Evolutionary conservation across 2,329 filamentous ascomycete genomes (phyloP).

Genomic region (Calonectria pseudoturangicola): DNA sequence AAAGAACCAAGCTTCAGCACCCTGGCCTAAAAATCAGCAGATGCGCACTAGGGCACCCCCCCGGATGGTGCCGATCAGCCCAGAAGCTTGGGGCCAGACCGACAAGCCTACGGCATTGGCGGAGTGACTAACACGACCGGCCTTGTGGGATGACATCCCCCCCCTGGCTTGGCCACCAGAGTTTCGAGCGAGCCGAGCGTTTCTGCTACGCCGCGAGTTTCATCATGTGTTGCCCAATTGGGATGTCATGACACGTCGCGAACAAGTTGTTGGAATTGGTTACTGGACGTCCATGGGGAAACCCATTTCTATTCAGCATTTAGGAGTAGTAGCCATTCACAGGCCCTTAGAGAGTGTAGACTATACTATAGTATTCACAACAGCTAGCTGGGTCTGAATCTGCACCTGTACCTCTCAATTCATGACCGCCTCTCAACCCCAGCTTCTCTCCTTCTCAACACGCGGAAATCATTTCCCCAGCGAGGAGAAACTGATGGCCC

Average conservation of each 20-base stretch:
- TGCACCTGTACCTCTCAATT: too few species aligned
- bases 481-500: not conserved
- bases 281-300: too few species aligned
- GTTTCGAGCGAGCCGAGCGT: slow-evolving; percentile 3
- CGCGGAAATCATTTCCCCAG: slow-evolving; percentile 5
- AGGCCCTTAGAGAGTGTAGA: too few species aligned
- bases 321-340: too few species aligned
- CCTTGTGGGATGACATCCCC: not conserved
- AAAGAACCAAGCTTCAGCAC: not conserved
- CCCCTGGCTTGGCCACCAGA: not conserved
- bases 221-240: slow-evolving; percentile 15
- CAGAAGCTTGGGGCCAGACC: slow-evolving; percentile 27
- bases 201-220: slow-evolving; percentile 8
- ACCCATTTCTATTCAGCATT: too few species aligned
- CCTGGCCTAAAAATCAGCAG: slow-evolving; percentile 34
- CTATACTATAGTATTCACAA: too few species aligned
- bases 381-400: too few species aligned
- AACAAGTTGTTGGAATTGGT: not conserved
- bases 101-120: not conserved
- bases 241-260: slow-evolving; percentile 18
- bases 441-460: not conserved
- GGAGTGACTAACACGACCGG: not conserved
- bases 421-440: not conserved
- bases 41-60: slow-evolving; percentile 24
- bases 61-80: slow-evolving; percentile 39